Base-by-base conservation (phyloP, 306 rosid species). In the Calophaca sinica region DNA sequence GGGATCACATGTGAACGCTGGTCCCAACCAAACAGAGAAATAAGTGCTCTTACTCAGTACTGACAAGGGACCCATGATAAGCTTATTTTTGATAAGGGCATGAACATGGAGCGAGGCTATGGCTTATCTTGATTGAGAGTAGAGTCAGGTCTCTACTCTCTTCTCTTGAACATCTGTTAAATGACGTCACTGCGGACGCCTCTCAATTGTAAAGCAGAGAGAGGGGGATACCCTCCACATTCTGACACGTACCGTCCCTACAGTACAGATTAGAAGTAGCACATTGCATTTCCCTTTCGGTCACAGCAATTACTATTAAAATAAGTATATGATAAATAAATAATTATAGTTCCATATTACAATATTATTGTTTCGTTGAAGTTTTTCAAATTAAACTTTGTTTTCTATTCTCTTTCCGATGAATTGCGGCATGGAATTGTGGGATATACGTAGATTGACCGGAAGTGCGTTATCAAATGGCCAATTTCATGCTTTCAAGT, bases 41-140 rank as follows among this genome's bases (percentile, higher is more conserved):
- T 4, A 4, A 58, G 15, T 11, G 64, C 20, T 32, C 7, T 20
- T 11, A 3, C 45, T 41, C 45, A 28, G 52, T 63, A 63, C 70
- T 9, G 8, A 36, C 7, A 8, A 0, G 49, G 68, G 68, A 5
- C 32, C 69, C 51, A 8, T 44, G 33, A 63, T 63, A 63, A 62
- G 35, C 11, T 10, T 14, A 35, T 38, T 0, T 9, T 62, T 63
- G 33, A 63, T 39, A 63, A 63, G 70, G 70, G 70, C 51, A 9
- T 3, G 7, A 0, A 58, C 0, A n/a, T 13, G 48, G 48, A 20
- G 26, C 1, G 26, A 62, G 32, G 68, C 68, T 32, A 7, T 3
- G 45, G 28, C 45, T 35, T 36, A 13, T 13, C 31, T 32, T n/a
- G 36, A 33, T 20, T 20, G 26, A 20, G 26, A 20, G 26, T 20